Base-by-base conservation (phyloP, 2,329 filamentous ascomycete genomes). In the Cercospora zeina region DNA sequence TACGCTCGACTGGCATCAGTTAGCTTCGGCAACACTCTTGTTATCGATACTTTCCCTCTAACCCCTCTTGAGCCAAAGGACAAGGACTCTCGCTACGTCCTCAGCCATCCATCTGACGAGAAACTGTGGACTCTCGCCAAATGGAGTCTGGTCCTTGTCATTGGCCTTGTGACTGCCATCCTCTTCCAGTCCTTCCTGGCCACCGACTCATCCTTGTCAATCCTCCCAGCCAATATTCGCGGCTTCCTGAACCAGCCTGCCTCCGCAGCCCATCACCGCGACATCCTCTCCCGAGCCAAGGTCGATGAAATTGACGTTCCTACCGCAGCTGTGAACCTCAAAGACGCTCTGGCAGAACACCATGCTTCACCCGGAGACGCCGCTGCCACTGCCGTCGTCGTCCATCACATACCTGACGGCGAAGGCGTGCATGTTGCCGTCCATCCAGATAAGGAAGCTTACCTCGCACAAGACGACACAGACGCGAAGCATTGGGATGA, bases 1-100 rank as follows among this genome's bases (percentile, higher is more conserved):
- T 85, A 85, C 70, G 79, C 96, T 68, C 90, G 90, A 69, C 84
- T 96, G 3, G 92, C 90, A 31, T 93, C 89, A 51, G 89, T 91
- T 42, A 91, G 89, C 54, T 87, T 96, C 69, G 88, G 87, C 63
- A 93, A 92, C 73, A 90, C 87, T 0, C 85, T 92, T 42, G 86
- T 89, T 31, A 87, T 96, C 27, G 90, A 96, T 75, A 89, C 86
- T 39, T 87, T 96, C 65, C 87, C 90, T 0, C 82, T 96, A 5
- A 74, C 77, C 4, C 79, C 79, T 9, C 70, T 78, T 21, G 70
- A 77, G 13, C 78, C 84, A 0, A 79, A 78, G n/a, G 77, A 80
- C 11, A 80, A 70, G 21, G 62, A 74, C 16, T 75, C 83, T 9
- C 89, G 90, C 65, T 92, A 93, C 72, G 84, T 92, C 3, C 84